Evolutionary conservation across 2,329 filamentous ascomycete species (phyloP).

Genomic region (Neopestalotiopsis sp.): DNA sequence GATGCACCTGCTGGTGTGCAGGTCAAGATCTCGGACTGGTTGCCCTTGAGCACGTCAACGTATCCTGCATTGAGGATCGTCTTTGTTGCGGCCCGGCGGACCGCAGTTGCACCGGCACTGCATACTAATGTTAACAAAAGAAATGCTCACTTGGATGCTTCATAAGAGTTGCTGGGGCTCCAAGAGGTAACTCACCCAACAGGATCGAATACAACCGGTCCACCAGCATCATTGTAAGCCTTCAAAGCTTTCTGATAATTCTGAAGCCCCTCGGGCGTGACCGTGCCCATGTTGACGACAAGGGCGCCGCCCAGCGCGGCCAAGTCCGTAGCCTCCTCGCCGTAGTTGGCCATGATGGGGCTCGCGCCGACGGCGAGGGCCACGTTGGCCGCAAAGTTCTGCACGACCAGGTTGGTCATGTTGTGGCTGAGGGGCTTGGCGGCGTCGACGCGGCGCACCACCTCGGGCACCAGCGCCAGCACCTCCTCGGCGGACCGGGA

Average conservation of each 20-base stretch:
- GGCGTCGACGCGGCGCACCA: constrained; percentile 66
- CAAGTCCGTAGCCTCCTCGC: constrained; percentile 82
- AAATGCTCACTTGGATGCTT: background rate
- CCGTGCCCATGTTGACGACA: constrained; percentile 94
- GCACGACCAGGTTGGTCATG: constrained; percentile 96
- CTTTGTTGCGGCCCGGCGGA: constrained; percentile 74
- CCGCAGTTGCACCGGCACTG: constrained; percentile 77
- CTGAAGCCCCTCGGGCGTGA: constrained; percentile 74
- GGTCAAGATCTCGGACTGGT: constrained; percentile 91
- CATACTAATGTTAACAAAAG: constrained; percentile 9
- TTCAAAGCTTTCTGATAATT: constrained; percentile 77
- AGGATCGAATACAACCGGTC: constrained; percentile 85
- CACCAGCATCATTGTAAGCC: constrained; percentile 80
- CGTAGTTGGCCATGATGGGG: constrained; percentile 93
- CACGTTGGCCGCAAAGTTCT: constrained; percentile 93
- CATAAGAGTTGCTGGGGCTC: no score
- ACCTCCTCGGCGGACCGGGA: constrained; percentile 28
- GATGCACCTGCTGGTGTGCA: constrained; percentile 43
- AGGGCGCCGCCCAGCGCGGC: constrained; percentile 77
- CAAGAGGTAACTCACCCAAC: constrained; percentile 66
- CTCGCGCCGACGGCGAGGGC: constrained; percentile 80
- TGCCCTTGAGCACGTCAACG: constrained; percentile 91
- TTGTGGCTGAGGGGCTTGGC: constrained; percentile 84
- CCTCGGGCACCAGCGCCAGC: constrained; percentile 38
- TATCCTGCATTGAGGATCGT: constrained; percentile 75